These are phyloP conservation scores for Alternaria sp. DNA, from an alignment of 2,329 filamentous ascomycete genomes.

Conservation along the genomic window DNA sequence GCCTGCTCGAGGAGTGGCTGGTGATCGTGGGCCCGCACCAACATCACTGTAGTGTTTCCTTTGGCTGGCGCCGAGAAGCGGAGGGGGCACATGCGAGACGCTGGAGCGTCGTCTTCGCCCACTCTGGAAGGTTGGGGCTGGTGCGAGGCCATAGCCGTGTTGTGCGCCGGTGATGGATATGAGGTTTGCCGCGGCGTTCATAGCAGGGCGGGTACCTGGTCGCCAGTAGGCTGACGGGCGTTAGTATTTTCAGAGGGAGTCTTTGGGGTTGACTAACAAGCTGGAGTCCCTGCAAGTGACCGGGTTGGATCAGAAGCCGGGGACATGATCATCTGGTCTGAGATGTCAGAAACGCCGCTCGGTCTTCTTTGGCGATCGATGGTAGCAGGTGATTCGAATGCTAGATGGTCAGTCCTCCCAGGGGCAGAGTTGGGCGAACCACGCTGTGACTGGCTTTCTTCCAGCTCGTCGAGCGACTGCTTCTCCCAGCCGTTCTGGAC, in stretches of 20 bases:
- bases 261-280: constrained; percentile 21
- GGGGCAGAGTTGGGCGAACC: constrained; percentile 68
- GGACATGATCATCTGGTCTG: constrained; percentile 44
- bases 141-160: constrained; percentile 35
- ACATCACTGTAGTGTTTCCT: constrained; percentile 44
- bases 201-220: constrained; percentile 30
- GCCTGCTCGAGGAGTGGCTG: constrained; percentile 48
- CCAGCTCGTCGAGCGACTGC: constrained; percentile 77
- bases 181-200: constrained; percentile 35
- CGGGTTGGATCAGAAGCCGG: constrained; percentile 37
- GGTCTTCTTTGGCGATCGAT: constrained; percentile 39
- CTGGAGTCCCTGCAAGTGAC: constrained; percentile 31
- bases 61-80: constrained; percentile 34
- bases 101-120: constrained; percentile 46
- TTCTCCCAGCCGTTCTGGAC: constrained; percentile 86
- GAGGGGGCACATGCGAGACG: constrained; percentile 40
- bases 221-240: constrained; percentile 36
- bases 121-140: constrained; percentile 41
- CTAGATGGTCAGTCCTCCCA: constrained; percentile 49
- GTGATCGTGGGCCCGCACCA: constrained; percentile 32
- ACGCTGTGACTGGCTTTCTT: constrained; percentile 73
- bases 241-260: neutral
- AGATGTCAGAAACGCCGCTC: constrained; percentile 45
- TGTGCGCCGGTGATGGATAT: constrained; percentile 37
- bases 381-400: constrained; percentile 40